Conservation (phyloP, 1,284 basidiomycete species). For the Marasmius tenuissimus region DNA sequence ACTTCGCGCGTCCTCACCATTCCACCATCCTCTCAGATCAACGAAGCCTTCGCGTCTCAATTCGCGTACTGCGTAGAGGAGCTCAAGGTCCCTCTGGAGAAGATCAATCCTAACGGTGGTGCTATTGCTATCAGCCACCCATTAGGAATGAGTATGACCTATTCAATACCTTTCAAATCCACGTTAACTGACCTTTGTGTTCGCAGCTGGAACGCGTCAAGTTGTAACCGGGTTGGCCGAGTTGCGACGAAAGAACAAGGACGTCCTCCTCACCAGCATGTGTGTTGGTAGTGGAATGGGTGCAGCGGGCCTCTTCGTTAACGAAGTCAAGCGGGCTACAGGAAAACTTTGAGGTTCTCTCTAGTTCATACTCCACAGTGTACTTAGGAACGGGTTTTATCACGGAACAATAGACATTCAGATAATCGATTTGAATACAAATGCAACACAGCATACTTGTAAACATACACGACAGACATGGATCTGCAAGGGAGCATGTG, state of each 20-base stretch:
- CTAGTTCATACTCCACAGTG: neutral
- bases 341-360: neutral
- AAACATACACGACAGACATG: neutral
- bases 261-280: conserved; percentile 82
- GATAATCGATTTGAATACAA: too few species aligned
- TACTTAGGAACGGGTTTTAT: neutral
- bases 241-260: conserved; percentile 65
- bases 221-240: conserved; percentile 84
- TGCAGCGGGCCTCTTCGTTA: conserved; percentile 80
- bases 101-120: conserved; percentile 90
- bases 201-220: conserved; percentile 76
- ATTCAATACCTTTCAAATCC: conserved; percentile 6
- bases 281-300: conserved; percentile 91
- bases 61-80: conserved; percentile 82
- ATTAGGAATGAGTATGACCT: conserved; percentile 74
- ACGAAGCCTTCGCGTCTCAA: conserved; percentile 82
- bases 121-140: conserved; percentile 86
- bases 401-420: too few species aligned
- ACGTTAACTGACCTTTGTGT: conserved; percentile 3
- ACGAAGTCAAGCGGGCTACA: conserved; percentile 44
- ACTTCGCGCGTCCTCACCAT: conserved; percentile 20
- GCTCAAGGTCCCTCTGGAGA: conserved; percentile 77
- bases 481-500: neutral
- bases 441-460: neutral
- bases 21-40: conserved; percentile 53